Evolutionary conservation across 192 early-diverging fungal species (phyloP).

Genomic region (Backusella morwellensis): DNA sequence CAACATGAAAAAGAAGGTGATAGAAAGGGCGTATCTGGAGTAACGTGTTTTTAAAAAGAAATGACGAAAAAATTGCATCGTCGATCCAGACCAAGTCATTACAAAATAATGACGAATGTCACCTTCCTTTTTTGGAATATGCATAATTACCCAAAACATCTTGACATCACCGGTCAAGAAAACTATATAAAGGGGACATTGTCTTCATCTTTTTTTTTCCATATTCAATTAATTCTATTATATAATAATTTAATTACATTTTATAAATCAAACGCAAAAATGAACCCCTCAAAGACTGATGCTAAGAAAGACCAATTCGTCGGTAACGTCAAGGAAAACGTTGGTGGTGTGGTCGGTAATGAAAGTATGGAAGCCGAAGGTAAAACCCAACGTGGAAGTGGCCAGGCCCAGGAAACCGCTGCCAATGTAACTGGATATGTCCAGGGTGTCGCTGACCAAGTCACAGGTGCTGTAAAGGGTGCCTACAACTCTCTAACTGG

Average conservation of each 20-base stretch:
- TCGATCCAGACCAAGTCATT: neutral
- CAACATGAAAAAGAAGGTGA: neutral
- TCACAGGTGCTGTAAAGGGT: conserved; percentile 29
- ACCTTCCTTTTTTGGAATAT: neutral
- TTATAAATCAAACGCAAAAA: neutral
- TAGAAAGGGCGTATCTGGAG: neutral
- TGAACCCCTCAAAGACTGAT: conserved; percentile 22
- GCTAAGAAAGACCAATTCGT: conserved; percentile 30
- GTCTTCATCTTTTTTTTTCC: neutral
- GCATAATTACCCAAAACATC: neutral
- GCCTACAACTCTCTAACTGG: conserved; percentile 20
- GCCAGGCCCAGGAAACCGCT: conserved; percentile 24
- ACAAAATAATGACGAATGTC: neutral
- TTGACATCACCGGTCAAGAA: neutral
- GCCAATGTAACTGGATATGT: conserved; percentile 22
- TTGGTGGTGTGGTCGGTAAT: conserved; percentile 39
- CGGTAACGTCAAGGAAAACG: conserved; percentile 38
- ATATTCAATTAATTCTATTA: neutral
- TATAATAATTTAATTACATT: neutral
- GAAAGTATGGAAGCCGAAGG: conserved; percentile 33
- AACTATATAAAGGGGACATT: neutral
- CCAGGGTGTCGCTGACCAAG: conserved; percentile 26
- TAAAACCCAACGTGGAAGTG: conserved; percentile 27
- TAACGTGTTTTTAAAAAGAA: neutral
- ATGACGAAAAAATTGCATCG: neutral